phyloP scores from a whole-genome alignment of 2,329 filamentous ascomycete species.

The Fusarium temperatum region DNA sequence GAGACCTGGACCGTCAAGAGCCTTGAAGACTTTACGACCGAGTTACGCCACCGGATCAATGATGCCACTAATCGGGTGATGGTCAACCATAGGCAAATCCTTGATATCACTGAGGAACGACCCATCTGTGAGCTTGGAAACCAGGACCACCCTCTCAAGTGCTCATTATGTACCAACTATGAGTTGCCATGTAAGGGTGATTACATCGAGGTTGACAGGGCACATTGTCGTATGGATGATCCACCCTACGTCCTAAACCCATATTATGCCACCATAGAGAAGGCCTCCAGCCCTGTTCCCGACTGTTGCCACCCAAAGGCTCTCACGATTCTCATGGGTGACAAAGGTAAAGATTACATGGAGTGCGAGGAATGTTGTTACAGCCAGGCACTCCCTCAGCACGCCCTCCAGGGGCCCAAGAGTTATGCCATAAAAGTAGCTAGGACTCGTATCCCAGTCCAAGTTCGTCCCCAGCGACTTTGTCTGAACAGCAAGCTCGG shows the following conservation, averaged over 20 bases:
- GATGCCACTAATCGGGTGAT: neutral
- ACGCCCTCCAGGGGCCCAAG: neutral
- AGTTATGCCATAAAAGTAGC: conserved; percentile 1
- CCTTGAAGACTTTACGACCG: neutral
- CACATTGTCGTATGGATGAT: neutral
- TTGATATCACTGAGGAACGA: neutral
- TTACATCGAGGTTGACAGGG: neutral
- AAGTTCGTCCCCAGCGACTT: conserved; percentile 19
- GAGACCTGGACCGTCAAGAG: conserved; percentile 5
- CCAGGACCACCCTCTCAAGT: neutral
- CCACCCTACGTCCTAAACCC: neutral
- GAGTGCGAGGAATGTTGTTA: conserved; percentile 20
- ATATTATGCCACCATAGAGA: neutral
- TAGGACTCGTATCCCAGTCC: conserved; percentile 3
- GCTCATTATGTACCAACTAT: neutral
- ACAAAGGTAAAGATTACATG: neutral
- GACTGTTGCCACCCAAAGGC: conserved; percentile 7
- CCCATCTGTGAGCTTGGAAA: conserved; percentile 7
- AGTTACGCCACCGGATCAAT: neutral
- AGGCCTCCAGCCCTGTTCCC: neutral
- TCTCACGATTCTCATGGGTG: conserved; percentile 7
- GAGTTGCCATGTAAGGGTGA: neutral
- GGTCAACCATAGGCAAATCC: neutral
- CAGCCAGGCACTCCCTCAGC: neutral
- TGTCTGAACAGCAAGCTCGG: conserved; percentile 14